Evolutionary conservation across 257 asterid species (phyloP).

Genomic region (Solanum microdontum): DNA sequence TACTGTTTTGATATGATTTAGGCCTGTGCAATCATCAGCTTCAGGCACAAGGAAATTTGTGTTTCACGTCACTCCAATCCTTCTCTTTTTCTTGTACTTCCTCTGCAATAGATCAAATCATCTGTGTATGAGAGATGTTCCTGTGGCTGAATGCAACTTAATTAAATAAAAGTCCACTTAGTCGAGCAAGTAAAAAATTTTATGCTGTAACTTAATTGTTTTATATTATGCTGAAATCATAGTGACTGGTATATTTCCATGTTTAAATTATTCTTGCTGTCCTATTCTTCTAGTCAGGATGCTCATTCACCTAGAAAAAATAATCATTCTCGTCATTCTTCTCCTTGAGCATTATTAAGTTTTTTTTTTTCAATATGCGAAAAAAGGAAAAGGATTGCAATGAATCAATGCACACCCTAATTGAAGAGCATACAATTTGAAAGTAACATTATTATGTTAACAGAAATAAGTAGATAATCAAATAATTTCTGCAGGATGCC

Average conservation of each 20-base stretch:
- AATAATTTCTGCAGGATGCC: conserved; percentile 61
- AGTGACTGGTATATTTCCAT: background rate
- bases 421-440: background rate
- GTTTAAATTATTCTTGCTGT: background rate
- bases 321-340: background rate
- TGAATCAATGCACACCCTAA: background rate
- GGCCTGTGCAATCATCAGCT: background rate
- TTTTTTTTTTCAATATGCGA: background rate
- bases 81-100: background rate
- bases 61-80: background rate
- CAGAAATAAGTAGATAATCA: background rate
- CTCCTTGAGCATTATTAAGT: background rate
- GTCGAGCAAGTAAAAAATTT: background rate
- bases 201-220: background rate
- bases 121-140: background rate
- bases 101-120: background rate
- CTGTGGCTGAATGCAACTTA: background rate
- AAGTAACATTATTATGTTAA: background rate
- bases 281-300: background rate
- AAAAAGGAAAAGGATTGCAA: background rate
- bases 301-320: background rate
- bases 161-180: background rate
- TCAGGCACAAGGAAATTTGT: background rate
- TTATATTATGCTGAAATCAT: background rate
- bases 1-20: background rate